Evolutionary conservation across 805 yeast species (phyloP).

Genomic region (Kodamaea neixiangensis): DNA sequence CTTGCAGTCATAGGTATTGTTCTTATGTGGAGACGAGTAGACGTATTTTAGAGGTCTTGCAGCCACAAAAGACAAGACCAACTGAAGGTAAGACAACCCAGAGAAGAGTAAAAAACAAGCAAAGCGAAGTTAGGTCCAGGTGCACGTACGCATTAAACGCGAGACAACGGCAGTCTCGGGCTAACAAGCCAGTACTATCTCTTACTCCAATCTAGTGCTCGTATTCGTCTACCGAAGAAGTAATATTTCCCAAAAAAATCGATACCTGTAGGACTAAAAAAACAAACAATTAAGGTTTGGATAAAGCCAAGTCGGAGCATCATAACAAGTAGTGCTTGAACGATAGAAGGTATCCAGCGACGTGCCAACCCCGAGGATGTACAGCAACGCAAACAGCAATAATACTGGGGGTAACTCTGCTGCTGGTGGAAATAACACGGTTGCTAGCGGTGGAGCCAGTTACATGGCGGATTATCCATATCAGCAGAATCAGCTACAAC

Average conservation of each 20-base stretch:
- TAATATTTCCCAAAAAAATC: conserved; percentile 2
- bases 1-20: no score
- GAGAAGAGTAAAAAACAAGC: neutral
- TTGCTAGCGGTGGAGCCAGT: conserved; percentile 10
- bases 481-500: conserved; percentile 16
- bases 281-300: conserved; percentile 1
- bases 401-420: conserved; percentile 7
- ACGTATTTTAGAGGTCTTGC: neutral
- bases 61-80: neutral
- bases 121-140: no score
- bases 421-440: neutral
- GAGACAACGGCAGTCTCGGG: no score
- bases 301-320: neutral
- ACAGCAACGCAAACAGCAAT: conserved; percentile 5
- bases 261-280: conserved; percentile 3
- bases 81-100: neutral
- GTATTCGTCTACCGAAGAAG: neutral
- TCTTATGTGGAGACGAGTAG: neutral
- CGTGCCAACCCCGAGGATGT: conserved; percentile 1
- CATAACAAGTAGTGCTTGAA: neutral
- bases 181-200: no score
- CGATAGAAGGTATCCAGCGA: neutral
- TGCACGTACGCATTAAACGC: no score
- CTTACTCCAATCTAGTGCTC: no score
- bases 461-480: conserved; percentile 15